Evolutionary conservation across 2,329 filamentous ascomycete genomes (phyloP).

Genomic region (Calonectria naviculata): DNA sequence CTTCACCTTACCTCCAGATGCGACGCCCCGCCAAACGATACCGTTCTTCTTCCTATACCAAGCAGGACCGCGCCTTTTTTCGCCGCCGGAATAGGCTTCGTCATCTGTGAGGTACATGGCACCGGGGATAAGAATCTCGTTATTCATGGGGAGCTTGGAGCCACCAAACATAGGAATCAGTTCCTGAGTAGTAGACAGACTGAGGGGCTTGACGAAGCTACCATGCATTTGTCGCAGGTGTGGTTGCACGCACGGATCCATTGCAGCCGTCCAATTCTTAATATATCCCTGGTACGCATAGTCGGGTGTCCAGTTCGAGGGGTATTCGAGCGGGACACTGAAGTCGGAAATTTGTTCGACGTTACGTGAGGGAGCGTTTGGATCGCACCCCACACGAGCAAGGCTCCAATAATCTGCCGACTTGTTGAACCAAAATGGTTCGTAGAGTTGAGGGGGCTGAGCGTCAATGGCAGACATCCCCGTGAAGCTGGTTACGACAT

Average conservation of each 20-base stretch:
- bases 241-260: constrained; percentile 70
- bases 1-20: constrained; percentile 66
- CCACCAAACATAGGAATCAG: constrained; percentile 71
- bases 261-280: constrained; percentile 67
- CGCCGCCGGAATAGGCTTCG: constrained; percentile 67
- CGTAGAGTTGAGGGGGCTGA: constrained; percentile 48
- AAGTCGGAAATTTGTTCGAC: constrained; percentile 45
- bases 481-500: constrained; percentile 57
- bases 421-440: constrained; percentile 59
- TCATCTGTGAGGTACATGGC: constrained; percentile 73
- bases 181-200: constrained; percentile 62
- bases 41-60: constrained; percentile 69
- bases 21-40: constrained; percentile 73
- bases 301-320: constrained; percentile 46
- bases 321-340: constrained; percentile 46
- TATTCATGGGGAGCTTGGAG: constrained; percentile 71
- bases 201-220: constrained; percentile 66
- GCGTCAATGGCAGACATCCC: constrained; percentile 51
- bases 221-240: constrained; percentile 63
- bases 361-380: constrained; percentile 60
- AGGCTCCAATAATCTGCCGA: constrained; percentile 69
- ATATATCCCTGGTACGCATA: constrained; percentile 61
- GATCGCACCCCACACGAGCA: constrained; percentile 66
- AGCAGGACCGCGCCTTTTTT: constrained; percentile 59
- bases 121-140: constrained; percentile 72